Conservation (phyloP, 2,329 filamentous ascomycete genomes). For the Seiridium unicorne region DNA sequence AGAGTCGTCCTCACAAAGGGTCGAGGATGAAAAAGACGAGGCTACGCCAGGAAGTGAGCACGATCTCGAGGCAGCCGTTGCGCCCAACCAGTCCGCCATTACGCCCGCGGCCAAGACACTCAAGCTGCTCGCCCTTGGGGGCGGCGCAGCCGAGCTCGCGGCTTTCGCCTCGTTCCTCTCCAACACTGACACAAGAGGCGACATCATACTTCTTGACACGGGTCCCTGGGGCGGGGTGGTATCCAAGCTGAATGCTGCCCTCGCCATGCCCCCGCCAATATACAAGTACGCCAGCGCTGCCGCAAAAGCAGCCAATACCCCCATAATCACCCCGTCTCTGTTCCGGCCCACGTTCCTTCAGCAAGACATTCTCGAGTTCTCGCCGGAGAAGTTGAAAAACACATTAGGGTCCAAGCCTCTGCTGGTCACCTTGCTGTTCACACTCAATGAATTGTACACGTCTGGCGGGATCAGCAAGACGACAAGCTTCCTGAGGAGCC, state of each 20-base stretch:
- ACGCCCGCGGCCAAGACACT: slow-evolving; percentile 18
- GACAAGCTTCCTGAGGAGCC: slow-evolving; percentile 69
- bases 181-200: slow-evolving; percentile 14
- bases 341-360: slow-evolving; percentile 43
- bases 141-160: slow-evolving; percentile 61
- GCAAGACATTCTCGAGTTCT: slow-evolving; percentile 47
- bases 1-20: too few species aligned
- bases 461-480: slow-evolving; percentile 69
- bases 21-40: not conserved
- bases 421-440: slow-evolving; percentile 86
- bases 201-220: slow-evolving; percentile 72
- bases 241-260: slow-evolving; percentile 51
- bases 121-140: slow-evolving; percentile 49
- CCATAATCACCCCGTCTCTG: slow-evolving; percentile 37
- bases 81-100: not conserved
- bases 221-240: slow-evolving; percentile 73
- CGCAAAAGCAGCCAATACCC: slow-evolving; percentile 39
- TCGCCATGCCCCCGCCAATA: slow-evolving; percentile 50
- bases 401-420: slow-evolving; percentile 35
- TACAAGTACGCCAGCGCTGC: slow-evolving; percentile 53
- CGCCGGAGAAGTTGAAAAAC: slow-evolving; percentile 27
- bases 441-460: slow-evolving; percentile 91
- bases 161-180: slow-evolving; percentile 47
- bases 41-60: not conserved
- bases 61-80: not conserved